phyloP scores from a whole-genome alignment of 2,329 filamentous ascomycete genomes.

The Colletotrichum tropicicola region DNA sequence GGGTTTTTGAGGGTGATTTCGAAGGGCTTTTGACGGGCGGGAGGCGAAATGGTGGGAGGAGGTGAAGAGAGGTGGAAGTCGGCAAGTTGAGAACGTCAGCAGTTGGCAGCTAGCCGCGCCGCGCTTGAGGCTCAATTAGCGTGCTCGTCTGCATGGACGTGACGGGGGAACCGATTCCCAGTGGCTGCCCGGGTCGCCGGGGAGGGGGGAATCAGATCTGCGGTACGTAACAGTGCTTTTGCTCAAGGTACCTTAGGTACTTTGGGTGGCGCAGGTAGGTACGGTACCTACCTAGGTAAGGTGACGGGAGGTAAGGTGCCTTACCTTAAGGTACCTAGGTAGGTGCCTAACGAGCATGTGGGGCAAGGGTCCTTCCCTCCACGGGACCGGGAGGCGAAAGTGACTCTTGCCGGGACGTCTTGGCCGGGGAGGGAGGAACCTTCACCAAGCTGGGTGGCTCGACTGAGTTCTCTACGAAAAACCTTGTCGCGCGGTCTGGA shows the following conservation, averaged over 20 bases:
- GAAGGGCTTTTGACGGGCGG: not conserved
- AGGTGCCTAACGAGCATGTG: too few relatives aligned
- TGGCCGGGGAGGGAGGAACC: too few relatives aligned
- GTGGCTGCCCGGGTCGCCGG: not conserved
- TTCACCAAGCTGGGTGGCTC: too few relatives aligned
- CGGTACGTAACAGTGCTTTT: too few relatives aligned
- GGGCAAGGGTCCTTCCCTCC: too few relatives aligned
- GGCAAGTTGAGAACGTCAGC: conserved; percentile 26
- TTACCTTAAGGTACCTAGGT: too few relatives aligned
- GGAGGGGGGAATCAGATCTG: not conserved
- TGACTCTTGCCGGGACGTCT: too few relatives aligned
- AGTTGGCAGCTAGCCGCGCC: not conserved
- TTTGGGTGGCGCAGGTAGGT: not conserved
- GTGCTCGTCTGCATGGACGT: not conserved
- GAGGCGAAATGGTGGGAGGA: not conserved
- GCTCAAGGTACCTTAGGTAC: not conserved
- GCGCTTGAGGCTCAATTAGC: conserved; percentile 23
- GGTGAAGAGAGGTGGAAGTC: not conserved
- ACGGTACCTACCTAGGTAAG: not conserved
- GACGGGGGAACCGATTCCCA: not conserved
- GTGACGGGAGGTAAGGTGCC: too few relatives aligned
- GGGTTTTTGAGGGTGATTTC: not conserved
- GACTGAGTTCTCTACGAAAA: too few relatives aligned
- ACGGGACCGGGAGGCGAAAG: too few relatives aligned
- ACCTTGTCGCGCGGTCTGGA: too few relatives aligned